Evolutionary conservation across 768 basidiomycete genomes (phyloP), one percentile per base, ranked within the genome.

Genomic region (Hysterangium stoloniferum): DNA sequence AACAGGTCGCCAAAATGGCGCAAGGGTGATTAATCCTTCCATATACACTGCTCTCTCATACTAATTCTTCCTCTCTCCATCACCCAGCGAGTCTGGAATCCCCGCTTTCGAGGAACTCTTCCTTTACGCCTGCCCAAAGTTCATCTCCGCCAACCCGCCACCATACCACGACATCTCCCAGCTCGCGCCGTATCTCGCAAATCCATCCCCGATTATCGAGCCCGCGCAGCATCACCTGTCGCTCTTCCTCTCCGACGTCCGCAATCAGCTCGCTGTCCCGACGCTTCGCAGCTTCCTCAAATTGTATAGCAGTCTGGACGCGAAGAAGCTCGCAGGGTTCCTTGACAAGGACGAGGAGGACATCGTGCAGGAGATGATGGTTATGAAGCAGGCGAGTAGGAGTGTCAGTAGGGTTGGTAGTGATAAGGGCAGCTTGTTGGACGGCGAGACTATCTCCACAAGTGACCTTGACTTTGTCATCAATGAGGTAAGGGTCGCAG

Each of bases 391-490:
- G 56, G 81, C 82, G 0, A 87, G 86, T 58, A 74, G 90, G 60
- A 88, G 86, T 52, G 66, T 84, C 48, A 82, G 79, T 63, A 74
- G 86, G 48, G 61, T 58, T 74, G 56, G 71, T 77, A 65, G 76
- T 82, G 32, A 69, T 71, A 34, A 85, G 74, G 72, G 83, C 48
- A 45, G 66, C 33, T 65, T 96, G 32, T 71, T 98, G 54, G 86
- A 86, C 54, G 95, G 95, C 1, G 80, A 92, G 62, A 82, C 79
- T 61, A 85, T 90, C 61, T 82, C 84, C 20, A 92, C 87, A 41
- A 93, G 89, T 67, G 95, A 98, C 68, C 67, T 98, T 60, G 94
- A 95, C 67, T 99, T 98, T 61, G 85, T 87, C 51, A 94, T 98
- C 58, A 83, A 93, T 55, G 87, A 92, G 72, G 94, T 92, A 57